Evolutionary conservation across 2,329 filamentous ascomycete species (phyloP).

Genomic region (Beauveria caledonica): DNA sequence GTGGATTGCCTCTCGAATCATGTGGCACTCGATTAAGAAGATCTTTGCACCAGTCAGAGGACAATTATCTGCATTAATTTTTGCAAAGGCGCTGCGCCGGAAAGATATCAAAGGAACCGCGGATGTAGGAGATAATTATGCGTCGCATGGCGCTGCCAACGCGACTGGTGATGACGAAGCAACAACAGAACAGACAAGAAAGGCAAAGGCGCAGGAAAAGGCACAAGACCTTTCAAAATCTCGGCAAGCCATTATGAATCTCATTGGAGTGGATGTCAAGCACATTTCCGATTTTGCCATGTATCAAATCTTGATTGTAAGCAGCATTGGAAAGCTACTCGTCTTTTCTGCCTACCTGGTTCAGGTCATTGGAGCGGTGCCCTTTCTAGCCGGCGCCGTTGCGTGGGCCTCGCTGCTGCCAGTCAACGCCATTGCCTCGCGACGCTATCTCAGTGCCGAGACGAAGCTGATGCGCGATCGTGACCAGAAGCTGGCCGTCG

Average conservation of each 20-base stretch:
- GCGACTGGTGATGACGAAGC: slow-evolving; percentile 12
- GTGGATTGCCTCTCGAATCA: slow-evolving; percentile 57
- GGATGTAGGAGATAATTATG: slow-evolving; percentile 29
- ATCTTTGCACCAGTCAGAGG: slow-evolving; percentile 58
- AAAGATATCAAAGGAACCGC: slow-evolving; percentile 65
- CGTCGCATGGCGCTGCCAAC: slow-evolving; percentile 15
- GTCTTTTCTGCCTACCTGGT: slow-evolving; percentile 61
- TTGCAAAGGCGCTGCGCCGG: slow-evolving; percentile 66
- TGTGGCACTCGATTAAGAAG: slow-evolving; percentile 57
- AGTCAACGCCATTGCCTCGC: slow-evolving; percentile 59
- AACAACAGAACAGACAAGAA: slow-evolving; percentile 18
- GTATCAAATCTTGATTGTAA: slow-evolving; percentile 57
- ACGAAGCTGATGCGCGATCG: slow-evolving; percentile 65
- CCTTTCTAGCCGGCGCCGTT: slow-evolving; percentile 56
- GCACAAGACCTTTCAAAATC: slow-evolving; percentile 31
- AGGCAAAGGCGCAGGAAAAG: slow-evolving; percentile 40
- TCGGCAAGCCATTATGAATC: slow-evolving; percentile 65
- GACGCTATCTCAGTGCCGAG: slow-evolving; percentile 56
- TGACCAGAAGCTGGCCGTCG: slow-evolving; percentile 65
- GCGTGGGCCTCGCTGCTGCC: slow-evolving; percentile 59
- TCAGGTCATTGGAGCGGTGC: slow-evolving; percentile 63
- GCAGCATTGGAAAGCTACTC: slow-evolving; percentile 52
- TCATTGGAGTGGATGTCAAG: slow-evolving; percentile 65
- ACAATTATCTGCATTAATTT: slow-evolving; percentile 65
- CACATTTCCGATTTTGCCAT: slow-evolving; percentile 59